phyloP scores from a whole-genome alignment of 2,329 filamentous ascomycete genomes.

The Magnaporthales sp. region DNA sequence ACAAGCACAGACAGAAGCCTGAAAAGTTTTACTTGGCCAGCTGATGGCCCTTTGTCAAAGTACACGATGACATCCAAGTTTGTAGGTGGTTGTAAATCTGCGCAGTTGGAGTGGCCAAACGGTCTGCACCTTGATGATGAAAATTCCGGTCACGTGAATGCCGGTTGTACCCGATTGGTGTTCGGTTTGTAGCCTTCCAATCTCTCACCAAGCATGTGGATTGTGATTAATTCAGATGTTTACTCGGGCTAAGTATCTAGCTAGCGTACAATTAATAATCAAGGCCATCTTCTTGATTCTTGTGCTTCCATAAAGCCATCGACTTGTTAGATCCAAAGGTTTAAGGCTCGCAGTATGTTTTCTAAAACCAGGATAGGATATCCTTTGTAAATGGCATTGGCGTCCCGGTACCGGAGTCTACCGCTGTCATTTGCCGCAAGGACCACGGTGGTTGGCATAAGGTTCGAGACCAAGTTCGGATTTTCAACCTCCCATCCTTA shows the following conservation, averaged over 20 bases:
- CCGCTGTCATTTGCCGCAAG: not conserved
- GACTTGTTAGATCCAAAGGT: not conserved
- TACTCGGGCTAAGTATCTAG: not conserved
- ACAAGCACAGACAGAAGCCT: not conserved
- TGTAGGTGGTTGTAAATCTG: not conserved
- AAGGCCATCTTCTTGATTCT: not conserved
- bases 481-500: not conserved
- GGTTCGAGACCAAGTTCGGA: not conserved
- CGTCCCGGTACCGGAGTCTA: not conserved
- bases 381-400: not conserved
- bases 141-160: conserved; percentile 4
- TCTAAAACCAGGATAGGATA: not conserved
- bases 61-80: not conserved
- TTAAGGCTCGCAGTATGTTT: not conserved
- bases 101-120: not conserved
- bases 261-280: too few relatives aligned
- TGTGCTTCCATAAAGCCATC: not conserved
- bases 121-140: not conserved
- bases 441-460: not conserved
- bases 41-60: not conserved
- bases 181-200: not conserved
- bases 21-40: not conserved
- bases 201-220: not conserved
- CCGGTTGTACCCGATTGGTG: conserved; percentile 2
- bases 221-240: not conserved